Evolutionary conservation across 164 flowering plant species (phyloP).

Genomic region (Amborella trichopoda): DNA sequence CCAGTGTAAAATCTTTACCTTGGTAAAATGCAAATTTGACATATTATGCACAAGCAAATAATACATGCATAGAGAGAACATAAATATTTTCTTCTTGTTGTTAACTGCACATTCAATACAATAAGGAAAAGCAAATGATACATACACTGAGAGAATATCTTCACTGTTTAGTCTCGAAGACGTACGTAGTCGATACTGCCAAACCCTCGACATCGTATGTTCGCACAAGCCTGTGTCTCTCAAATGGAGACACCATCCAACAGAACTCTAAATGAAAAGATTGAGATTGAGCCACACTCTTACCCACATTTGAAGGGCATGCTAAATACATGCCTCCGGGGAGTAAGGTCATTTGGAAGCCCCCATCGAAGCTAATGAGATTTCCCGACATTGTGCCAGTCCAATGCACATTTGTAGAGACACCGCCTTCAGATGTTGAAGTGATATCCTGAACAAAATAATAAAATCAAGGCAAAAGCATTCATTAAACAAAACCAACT

Average conservation of each 20-base stretch:
- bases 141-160: no score
- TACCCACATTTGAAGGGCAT: conserved; percentile 58
- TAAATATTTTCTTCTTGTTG: no score
- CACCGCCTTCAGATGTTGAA: conserved; percentile 29
- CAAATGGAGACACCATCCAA: conserved; percentile 63
- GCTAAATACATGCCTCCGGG: conserved; percentile 96
- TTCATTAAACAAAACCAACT: no score
- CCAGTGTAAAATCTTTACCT: no score
- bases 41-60: no score
- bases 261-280: conserved; percentile 91
- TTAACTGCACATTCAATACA: no score
- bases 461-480: no score
- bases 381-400: conserved; percentile 43
- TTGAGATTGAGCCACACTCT: conserved; percentile 49
- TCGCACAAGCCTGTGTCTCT: conserved; percentile 76
- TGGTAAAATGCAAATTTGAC: no score
- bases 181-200: conserved; percentile 78
- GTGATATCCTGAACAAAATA: conserved; percentile 38
- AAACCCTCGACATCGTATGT: conserved; percentile 72
- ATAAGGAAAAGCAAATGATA: no score
- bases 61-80: no score
- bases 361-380: conserved; percentile 54
- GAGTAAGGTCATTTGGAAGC: conserved; percentile 60
- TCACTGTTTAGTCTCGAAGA: conserved; percentile 48
- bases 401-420: conserved; percentile 67